These are phyloP conservation scores for Kwoniella heveanensis DNA, from an alignment of 768 basidiomycete species.

Conservation along the genomic window DNA sequence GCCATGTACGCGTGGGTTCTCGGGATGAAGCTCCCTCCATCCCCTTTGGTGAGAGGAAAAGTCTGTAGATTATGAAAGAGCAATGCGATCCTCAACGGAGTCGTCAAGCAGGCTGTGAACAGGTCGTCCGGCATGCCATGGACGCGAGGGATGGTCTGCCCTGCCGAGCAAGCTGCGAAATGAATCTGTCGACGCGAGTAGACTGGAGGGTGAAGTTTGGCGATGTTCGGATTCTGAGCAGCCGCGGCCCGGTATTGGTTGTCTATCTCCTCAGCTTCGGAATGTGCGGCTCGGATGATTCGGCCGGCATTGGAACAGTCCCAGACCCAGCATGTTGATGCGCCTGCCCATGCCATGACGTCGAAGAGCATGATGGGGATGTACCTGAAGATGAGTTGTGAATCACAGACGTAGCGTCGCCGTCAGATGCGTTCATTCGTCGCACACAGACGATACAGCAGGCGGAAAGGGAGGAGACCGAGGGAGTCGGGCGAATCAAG, in stretches of 20 bases:
- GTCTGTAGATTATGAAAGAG: slow-evolving; percentile 43
- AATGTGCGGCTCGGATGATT: slow-evolving; percentile 39
- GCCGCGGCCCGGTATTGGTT: slow-evolving; percentile 41
- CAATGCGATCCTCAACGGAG: slow-evolving; percentile 40
- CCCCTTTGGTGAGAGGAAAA: slow-evolving; percentile 39
- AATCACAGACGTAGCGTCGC: too few species aligned
- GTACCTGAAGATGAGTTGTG: slow-evolving; percentile 28
- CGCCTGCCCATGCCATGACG: slow-evolving; percentile 47
- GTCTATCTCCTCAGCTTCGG: slow-evolving; percentile 50
- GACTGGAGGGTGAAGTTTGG: slow-evolving; percentile 37
- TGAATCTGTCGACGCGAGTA: slow-evolving; percentile 47
- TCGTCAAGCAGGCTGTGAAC: slow-evolving; percentile 44
- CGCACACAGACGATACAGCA: too few species aligned
- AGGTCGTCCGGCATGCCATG: slow-evolving; percentile 47
- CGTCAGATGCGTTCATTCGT: too few species aligned
- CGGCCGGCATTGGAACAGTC: slow-evolving; percentile 47
- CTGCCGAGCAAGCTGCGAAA: slow-evolving; percentile 45
- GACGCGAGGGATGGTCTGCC: slow-evolving; percentile 35
- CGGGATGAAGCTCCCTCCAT: slow-evolving; percentile 22
- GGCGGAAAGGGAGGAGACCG: too few species aligned
- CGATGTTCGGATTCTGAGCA: slow-evolving; percentile 33
- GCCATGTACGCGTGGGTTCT: slow-evolving; percentile 31
- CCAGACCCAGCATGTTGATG: slow-evolving; percentile 48
- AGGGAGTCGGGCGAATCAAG: too few species aligned
- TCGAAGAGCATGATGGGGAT: slow-evolving; percentile 52